Conservation (phyloP, 345 rosid species). For the Euphorbia pulcherrima region DNA sequence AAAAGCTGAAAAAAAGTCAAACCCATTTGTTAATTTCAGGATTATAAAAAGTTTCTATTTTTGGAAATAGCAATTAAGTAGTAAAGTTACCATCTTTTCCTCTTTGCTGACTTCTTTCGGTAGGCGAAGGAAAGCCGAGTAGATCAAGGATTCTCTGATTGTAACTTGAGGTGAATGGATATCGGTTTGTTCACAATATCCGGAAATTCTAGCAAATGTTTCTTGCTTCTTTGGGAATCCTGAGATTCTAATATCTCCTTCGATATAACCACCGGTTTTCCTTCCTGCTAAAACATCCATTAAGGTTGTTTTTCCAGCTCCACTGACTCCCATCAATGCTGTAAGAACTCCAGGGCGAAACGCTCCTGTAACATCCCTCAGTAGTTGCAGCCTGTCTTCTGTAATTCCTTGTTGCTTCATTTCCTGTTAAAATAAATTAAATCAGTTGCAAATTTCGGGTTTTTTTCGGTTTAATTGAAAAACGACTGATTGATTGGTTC, state of each 20-base stretch:
- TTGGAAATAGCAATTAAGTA: background rate
- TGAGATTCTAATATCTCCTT: conserved; percentile 48
- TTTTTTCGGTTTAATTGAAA: background rate
- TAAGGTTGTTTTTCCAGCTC: conserved; percentile 72
- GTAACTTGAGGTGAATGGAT: conserved; percentile 62
- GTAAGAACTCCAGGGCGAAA: conserved; percentile 64
- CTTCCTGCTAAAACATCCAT: conserved; percentile 69
- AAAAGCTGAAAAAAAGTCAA: conserved; percentile 37
- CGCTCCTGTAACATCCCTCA: conserved; percentile 43
- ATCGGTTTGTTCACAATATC: conserved; percentile 60
- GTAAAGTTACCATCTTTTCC: conserved; percentile 14
- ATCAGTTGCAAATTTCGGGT: background rate
- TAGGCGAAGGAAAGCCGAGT: conserved; percentile 40
- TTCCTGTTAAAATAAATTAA: conserved; percentile 33
- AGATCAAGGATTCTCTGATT: conserved; percentile 45
- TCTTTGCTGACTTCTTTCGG: conserved; percentile 24
- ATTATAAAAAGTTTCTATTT: background rate
- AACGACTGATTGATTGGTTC: conserved; percentile 17
- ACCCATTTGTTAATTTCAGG: background rate
- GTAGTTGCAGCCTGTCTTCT: conserved; percentile 52
- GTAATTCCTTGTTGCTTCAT: conserved; percentile 33
- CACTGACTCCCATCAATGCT: conserved; percentile 67
- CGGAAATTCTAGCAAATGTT: conserved; percentile 57
- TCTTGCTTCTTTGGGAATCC: conserved; percentile 56
- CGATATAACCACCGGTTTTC: conserved; percentile 45